phyloP scores from a whole-genome alignment of 2,329 filamentous ascomycete genomes.

The Cordyceps fumosorosea region DNA sequence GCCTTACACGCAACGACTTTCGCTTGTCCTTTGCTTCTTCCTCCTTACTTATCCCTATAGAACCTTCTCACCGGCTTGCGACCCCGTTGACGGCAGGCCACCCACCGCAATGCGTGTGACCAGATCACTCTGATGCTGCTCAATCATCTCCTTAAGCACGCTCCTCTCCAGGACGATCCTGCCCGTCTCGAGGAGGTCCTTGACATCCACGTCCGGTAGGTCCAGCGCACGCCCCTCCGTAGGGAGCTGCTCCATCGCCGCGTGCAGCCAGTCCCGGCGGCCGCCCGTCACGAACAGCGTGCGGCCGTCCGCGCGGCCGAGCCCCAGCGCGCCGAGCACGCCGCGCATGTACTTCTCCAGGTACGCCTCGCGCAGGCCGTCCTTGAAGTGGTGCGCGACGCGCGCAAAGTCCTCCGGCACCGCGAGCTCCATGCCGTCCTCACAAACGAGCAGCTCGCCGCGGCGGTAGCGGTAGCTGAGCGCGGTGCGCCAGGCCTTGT shows the following conservation, averaged over 20 bases:
- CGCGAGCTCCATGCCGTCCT: conserved; percentile 66
- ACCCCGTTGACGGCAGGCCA: conserved; percentile 29
- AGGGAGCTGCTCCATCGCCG: conserved; percentile 56
- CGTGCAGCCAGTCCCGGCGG: conserved; percentile 55
- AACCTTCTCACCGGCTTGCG: conserved; percentile 33
- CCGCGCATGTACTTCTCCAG: conserved; percentile 56
- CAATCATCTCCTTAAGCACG: conserved; percentile 70
- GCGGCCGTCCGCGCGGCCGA: conserved; percentile 60
- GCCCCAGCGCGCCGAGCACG: conserved; percentile 63
- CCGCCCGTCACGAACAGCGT: conserved; percentile 68
- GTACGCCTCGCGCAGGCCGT: conserved; percentile 49
- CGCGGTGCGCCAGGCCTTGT: conserved; percentile 90
- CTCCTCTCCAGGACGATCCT: conserved; percentile 79
- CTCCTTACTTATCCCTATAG: conserved; percentile 13
- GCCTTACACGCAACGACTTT: not conserved
- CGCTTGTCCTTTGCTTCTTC: not conserved
- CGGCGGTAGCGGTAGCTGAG: conserved; percentile 84
- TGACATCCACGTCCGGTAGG: conserved; percentile 83
- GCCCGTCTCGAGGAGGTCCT: conserved; percentile 81
- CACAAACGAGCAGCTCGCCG: conserved; percentile 80
- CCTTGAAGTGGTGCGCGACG: conserved; percentile 36
- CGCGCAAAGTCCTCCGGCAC: conserved; percentile 45
- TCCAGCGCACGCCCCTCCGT: conserved; percentile 64
- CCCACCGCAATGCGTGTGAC: conserved; percentile 40
- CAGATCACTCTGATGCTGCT: conserved; percentile 64